Evolutionary conservation across 2,329 filamentous ascomycete genomes (phyloP).

Genomic region (Gaeumannomyces sp.): DNA sequence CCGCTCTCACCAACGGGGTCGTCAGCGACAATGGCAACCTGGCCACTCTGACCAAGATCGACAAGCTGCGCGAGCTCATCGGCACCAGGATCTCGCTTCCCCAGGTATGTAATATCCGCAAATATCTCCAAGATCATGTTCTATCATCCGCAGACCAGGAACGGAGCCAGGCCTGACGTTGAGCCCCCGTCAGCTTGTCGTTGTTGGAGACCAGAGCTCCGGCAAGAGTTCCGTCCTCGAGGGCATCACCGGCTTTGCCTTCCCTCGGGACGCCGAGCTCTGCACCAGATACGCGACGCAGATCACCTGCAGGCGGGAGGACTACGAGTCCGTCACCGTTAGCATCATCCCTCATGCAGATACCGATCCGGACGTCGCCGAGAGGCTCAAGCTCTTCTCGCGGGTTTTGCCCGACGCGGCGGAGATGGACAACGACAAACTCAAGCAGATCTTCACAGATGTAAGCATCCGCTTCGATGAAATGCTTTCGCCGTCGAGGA

Average conservation of each 20-base stretch:
- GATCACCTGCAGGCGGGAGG: conserved; percentile 36
- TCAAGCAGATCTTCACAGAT: neutral
- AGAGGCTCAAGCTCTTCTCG: conserved; percentile 13
- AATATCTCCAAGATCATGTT: no score
- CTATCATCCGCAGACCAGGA: no score
- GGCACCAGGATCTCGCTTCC: conserved; percentile 21
- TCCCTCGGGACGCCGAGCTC: conserved; percentile 36
- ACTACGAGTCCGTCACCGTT: conserved; percentile 27
- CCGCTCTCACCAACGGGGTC: no score
- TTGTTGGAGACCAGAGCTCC: conserved; percentile 79
- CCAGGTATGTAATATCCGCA: neutral
- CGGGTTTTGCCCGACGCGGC: neutral
- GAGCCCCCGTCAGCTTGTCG: conserved; percentile 56
- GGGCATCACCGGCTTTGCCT: conserved; percentile 47
- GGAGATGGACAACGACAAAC: neutral
- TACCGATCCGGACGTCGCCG: conserved; percentile 12
- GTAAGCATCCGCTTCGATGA: no score
- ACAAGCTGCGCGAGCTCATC: conserved; percentile 22
- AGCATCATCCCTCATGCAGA: conserved; percentile 32
- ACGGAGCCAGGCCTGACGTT: no score
- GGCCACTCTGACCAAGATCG: conserved; percentile 20
- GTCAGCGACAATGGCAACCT: conserved; percentile 12
- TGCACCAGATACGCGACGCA: conserved; percentile 45
- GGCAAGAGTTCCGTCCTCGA: conserved; percentile 83
- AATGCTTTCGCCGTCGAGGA: no score